Base-by-base conservation (phyloP, 306 rosid genomes). In the Argentina anserina region DNA sequence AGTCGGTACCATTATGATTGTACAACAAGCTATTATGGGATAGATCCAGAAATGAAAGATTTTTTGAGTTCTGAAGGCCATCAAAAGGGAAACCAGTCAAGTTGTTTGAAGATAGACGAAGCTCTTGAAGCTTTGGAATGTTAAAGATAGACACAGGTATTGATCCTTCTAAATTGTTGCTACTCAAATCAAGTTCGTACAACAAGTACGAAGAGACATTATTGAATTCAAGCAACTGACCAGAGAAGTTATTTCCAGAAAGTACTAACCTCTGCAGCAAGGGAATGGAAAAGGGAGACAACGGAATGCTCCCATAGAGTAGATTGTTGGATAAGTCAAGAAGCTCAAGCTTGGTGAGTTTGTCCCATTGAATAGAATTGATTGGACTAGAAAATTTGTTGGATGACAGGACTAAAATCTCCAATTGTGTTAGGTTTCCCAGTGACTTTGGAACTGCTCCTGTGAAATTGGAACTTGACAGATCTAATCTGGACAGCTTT, bases 181-280 rank as follows among this genome's bases (percentile, higher is more conserved):
- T n/a, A n/a, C n/a, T 79, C 79, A 89, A 77, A 75, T 82, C 84
- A 7, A 89, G 81, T 25, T 25, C 65, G 23, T 1, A 0, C 29
- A 85, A 50, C 3, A 6, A 18, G 47, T 50, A 56, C 6, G 79
- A 74, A 26, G 79, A 79, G 59, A 39, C 47, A 7, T 70, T 49
- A 39, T 71, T 12, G 25, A 74, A 50, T 63, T 79, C 75, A 8
- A 39, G 29, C 18, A 61, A 41, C 58, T 53, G 46, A 5, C 79
- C 67, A 20, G 20, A 42, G 46, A 79, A 68, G 61, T 18, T 65
- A 56, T 74, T 79, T 2, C 26, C 5, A 7, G 20, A 9, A 9
- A 79, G 75, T 40, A 80, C 2, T 1, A 17, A 3, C 20, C 26
- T 34, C 21, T 5, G 23, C 25, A 80, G 41, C 59, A 60, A 53